phyloP scores from a whole-genome alignment of 129 eudicot genomes.

The Helichrysum umbraculigerum region DNA sequence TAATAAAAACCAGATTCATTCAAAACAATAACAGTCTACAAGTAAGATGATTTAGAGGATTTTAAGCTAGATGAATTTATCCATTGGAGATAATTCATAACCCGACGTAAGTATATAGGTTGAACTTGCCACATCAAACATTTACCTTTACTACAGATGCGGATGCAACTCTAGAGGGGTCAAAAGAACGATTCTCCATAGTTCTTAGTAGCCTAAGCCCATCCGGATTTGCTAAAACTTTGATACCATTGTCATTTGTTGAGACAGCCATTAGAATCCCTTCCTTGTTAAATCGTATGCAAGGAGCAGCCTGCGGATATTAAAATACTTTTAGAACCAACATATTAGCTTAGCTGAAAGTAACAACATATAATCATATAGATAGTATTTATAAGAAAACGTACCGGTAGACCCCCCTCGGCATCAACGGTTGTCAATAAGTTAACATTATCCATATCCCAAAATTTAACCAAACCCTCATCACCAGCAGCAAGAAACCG shows the following conservation, averaged over 20 bases:
- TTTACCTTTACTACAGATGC: conserved; percentile 62
- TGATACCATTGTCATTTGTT: conserved; percentile 76
- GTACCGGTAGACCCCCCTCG: conserved; percentile 81
- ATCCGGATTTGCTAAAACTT: conserved; percentile 73
- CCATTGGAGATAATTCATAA: background rate
- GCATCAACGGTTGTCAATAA: conserved; percentile 70
- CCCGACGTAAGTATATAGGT: background rate
- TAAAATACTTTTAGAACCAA: background rate
- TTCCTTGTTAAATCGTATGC: conserved; percentile 82
- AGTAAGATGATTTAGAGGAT: background rate
- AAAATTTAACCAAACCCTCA: conserved; percentile 60
- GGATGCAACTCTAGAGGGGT: conserved; percentile 58
- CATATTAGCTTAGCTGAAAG: conserved; percentile 23
- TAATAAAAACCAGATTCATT: background rate
- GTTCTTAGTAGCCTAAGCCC: conserved; percentile 67
- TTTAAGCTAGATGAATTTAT: background rate
- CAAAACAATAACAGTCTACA: background rate
- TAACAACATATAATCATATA: background rate
- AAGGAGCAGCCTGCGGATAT: conserved; percentile 72
- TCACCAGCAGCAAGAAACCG: conserved; percentile 88
- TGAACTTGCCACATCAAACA: background rate
- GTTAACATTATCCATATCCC: conserved; percentile 86
- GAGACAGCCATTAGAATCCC: conserved; percentile 82
- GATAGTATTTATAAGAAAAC: conserved; percentile 6
- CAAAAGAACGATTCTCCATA: conserved; percentile 79